Conservation (phyloP, 2,329 filamentous ascomycete species). For the Dactylella cylindrospora region DNA sequence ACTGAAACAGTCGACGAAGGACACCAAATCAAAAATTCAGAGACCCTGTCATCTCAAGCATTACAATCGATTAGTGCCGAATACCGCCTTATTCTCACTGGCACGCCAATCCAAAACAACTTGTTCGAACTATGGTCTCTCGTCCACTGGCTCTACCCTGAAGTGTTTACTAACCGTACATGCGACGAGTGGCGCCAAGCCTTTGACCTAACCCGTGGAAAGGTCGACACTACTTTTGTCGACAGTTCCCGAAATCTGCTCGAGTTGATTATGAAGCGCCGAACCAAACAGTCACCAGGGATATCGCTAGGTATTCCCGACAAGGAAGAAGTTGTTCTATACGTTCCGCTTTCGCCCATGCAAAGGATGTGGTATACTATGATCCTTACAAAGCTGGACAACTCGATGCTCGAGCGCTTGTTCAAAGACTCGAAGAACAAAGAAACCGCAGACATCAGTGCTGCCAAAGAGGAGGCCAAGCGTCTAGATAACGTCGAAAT, state of each 20-base stretch:
- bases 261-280: conserved; percentile 62
- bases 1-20: conserved; percentile 88
- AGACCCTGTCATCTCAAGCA: conserved; percentile 76
- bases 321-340: conserved; percentile 62
- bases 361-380: conserved; percentile 63
- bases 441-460: conserved; percentile 49
- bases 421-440: conserved; percentile 57
- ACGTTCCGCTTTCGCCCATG: conserved; percentile 61
- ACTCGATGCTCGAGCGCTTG: conserved; percentile 58
- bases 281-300: conserved; percentile 60
- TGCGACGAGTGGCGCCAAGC: conserved; percentile 59
- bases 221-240: conserved; percentile 59
- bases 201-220: conserved; percentile 61
- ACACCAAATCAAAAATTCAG: conserved; percentile 86
- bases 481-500: conserved; percentile 52
- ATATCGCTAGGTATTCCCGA: conserved; percentile 61
- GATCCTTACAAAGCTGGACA: conserved; percentile 60
- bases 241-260: conserved; percentile 59
- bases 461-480: conserved; percentile 50
- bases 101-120: conserved; percentile 93
- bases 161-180: conserved; percentile 60
- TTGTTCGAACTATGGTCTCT: conserved; percentile 87
- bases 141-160: conserved; percentile 83
- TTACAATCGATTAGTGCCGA: conserved; percentile 73
- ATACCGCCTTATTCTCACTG: conserved; percentile 83